These are phyloP conservation scores for Aspergillus thermomutatus DNA, from an alignment of 2,329 filamentous ascomycete species.

Conservation along the genomic window DNA sequence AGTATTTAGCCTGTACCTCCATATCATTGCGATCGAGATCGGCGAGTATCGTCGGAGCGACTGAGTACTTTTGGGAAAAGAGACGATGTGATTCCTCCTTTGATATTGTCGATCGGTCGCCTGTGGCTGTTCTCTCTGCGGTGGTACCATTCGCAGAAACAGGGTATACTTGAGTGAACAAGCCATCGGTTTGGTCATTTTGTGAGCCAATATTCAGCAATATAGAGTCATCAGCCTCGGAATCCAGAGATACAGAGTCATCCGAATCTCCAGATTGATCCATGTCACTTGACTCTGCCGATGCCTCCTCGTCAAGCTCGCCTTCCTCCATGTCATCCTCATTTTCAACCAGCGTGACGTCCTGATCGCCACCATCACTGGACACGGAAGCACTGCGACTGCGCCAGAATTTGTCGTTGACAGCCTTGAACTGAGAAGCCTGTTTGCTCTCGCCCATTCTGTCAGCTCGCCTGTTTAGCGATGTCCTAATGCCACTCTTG, in stretches of 20 bases:
- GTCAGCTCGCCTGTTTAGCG: constrained; percentile 31
- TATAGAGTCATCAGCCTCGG: constrained; percentile 41
- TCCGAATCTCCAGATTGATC: constrained; percentile 27
- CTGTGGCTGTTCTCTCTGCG: not conserved
- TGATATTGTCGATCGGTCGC: constrained; percentile 12
- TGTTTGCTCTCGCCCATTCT: constrained; percentile 14
- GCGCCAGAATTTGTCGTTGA: constrained; percentile 38
- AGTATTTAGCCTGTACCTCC: constrained; percentile 37
- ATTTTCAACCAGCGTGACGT: constrained; percentile 6
- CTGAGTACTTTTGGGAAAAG: constrained; percentile 34
- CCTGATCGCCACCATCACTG: constrained; percentile 10
- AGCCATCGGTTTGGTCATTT: constrained; percentile 10
- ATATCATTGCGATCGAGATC: constrained; percentile 40
- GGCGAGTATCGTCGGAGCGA: constrained; percentile 30
- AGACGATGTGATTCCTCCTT: constrained; percentile 35
- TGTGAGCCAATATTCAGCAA: constrained; percentile 38
- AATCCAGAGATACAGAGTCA: constrained; percentile 29
- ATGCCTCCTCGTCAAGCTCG: constrained; percentile 23
- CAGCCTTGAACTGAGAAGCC: constrained; percentile 28
- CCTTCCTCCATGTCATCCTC: constrained; percentile 24
- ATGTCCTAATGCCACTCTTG: constrained; percentile 41
- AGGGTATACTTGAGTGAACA: constrained; percentile 13
- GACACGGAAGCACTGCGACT: constrained; percentile 34
- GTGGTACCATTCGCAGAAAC: constrained; percentile 1
- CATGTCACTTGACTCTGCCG: constrained; percentile 9